These are phyloP conservation scores for Alternaria novae-zelandiae DNA, from an alignment of 2,329 filamentous ascomycete species.

Conservation along the genomic window DNA sequence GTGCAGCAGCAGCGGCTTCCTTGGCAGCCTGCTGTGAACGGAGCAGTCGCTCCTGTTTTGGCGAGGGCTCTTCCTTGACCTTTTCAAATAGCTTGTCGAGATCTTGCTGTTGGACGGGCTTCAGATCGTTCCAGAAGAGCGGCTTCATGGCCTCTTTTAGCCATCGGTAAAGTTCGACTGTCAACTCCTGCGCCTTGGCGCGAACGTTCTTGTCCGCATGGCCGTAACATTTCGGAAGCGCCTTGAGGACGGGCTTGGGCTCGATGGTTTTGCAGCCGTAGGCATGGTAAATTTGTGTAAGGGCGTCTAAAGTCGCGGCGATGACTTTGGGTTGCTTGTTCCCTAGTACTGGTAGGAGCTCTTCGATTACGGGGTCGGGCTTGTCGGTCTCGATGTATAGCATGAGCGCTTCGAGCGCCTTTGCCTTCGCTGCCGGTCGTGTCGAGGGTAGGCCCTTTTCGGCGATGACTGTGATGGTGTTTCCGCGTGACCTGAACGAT, in stretches of 20 bases:
- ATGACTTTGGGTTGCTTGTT: conserved; percentile 94
- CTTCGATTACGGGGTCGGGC: conserved; percentile 84
- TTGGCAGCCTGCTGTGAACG: conserved; percentile 87
- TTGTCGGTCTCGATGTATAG: conserved; percentile 90
- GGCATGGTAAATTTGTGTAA: conserved; percentile 87
- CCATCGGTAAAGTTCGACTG: conserved; percentile 96
- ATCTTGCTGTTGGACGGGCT: conserved; percentile 93
- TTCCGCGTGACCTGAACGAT: conserved; percentile 68
- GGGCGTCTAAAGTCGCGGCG: conserved; percentile 73
- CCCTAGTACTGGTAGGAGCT: conserved; percentile 79
- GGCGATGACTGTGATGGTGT: conserved; percentile 78
- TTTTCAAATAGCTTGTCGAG: conserved; percentile 94
- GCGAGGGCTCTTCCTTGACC: conserved; percentile 82
- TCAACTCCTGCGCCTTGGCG: conserved; percentile 87
- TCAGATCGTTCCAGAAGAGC: conserved; percentile 94
- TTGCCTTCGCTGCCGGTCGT: conserved; percentile 85
- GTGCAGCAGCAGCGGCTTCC: conserved; percentile 70
- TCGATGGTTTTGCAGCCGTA: conserved; percentile 95
- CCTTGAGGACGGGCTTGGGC: conserved; percentile 88
- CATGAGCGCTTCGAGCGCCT: conserved; percentile 82
- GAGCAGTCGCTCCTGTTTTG: conserved; percentile 89
- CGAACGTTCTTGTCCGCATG: conserved; percentile 98
- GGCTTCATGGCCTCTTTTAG: conserved; percentile 97
- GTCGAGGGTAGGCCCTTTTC: conserved; percentile 93
- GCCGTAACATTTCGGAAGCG: conserved; percentile 86